phyloP scores from a whole-genome alignment of 1,284 basidiomycete species.

The Tilletia caries region DNA sequence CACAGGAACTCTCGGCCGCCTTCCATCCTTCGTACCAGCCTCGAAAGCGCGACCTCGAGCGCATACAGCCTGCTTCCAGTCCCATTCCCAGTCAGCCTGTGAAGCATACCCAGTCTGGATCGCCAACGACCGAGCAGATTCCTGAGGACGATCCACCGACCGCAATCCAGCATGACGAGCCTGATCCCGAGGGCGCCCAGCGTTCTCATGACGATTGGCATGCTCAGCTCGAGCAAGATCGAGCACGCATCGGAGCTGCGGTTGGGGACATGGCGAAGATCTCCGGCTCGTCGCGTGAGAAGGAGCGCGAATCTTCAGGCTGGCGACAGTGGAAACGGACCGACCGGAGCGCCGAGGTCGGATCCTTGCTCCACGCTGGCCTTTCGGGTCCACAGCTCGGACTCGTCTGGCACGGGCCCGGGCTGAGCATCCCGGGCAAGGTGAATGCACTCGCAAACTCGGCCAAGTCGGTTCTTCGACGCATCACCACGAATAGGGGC shows the following conservation, averaged over 20 bases:
- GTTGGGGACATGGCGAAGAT: neutral
- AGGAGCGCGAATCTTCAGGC: neutral
- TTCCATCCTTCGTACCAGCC: slow-evolving; percentile 1
- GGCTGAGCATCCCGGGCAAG: neutral
- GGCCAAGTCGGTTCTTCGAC: too few relatives aligned
- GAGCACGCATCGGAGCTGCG: neutral
- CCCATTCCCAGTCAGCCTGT: too few relatives aligned
- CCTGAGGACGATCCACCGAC: neutral
- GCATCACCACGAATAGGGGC: too few relatives aligned
- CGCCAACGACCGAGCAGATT: too few relatives aligned
- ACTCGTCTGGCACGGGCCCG: slow-evolving; percentile 1
- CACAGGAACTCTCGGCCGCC: neutral
- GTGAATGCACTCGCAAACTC: neutral
- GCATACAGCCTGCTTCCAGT: too few relatives aligned
- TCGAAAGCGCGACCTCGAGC: too few relatives aligned
- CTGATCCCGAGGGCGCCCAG: neutral
- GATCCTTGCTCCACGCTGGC: neutral
- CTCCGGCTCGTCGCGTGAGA: neutral
- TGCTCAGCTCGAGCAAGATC: neutral
- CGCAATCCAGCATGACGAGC: neutral
- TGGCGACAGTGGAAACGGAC: neutral
- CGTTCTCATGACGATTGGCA: neutral
- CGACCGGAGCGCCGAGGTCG: neutral
- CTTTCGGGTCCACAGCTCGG: neutral
- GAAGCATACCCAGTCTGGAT: too few relatives aligned